These are phyloP conservation scores for Avena atlantica DNA, from an alignment of 176 grass and related monocot genomes.

Conservation along the genomic window DNA sequence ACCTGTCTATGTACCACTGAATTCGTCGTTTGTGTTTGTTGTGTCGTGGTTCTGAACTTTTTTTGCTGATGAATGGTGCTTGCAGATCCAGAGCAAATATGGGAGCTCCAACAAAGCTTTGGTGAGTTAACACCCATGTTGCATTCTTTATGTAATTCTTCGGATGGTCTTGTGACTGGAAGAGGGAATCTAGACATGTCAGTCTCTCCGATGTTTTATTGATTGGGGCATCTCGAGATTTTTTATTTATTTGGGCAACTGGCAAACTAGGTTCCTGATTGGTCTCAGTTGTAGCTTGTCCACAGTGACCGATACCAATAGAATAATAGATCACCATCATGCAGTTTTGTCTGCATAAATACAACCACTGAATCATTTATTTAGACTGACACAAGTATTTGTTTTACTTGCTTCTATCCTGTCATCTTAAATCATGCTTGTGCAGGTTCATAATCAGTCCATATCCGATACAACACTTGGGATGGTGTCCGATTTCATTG, in stretches of 20 bases:
- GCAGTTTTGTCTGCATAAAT: background rate
- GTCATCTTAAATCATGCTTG: background rate
- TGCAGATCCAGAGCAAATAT: slow-evolving; percentile 96
- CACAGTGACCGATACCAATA: background rate
- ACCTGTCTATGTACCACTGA: too few relatives aligned
- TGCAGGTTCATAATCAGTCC: slow-evolving; percentile 65
- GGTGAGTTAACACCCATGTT: slow-evolving; percentile 41
- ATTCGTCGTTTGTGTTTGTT: background rate
- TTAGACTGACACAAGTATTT: background rate
- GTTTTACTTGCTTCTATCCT: slow-evolving; percentile 14
- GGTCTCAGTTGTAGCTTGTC: background rate
- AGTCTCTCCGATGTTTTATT: background rate
- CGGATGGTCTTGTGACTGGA: background rate
- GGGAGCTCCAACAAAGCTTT: slow-evolving; percentile 61
- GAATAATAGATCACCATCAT: background rate
- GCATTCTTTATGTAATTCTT: background rate
- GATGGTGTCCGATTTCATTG: slow-evolving; percentile 78
- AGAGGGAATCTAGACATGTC: background rate
- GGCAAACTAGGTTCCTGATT: background rate
- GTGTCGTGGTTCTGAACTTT: slow-evolving; percentile 15
- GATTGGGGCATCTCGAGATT: background rate
- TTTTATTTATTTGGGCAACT: background rate
- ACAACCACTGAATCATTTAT: background rate
- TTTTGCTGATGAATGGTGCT: background rate
- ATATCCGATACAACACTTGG: slow-evolving; percentile 62